Conservation (phyloP, 139 green algal genomes). For the Volvox reticuliferus region DNA sequence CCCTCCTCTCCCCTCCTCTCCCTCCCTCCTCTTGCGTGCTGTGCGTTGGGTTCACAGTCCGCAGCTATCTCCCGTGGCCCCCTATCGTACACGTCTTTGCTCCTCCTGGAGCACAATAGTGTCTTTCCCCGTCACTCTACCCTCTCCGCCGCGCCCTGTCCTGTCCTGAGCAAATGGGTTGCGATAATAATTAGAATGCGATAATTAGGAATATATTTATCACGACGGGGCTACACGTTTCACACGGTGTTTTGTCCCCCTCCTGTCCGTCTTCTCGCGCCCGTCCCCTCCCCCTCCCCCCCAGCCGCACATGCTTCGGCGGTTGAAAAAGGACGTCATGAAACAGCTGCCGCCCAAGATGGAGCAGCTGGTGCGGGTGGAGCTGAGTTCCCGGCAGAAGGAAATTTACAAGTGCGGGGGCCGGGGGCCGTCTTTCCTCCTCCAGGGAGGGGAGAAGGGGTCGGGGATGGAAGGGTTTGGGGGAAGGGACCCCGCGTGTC, state of each 20-base stretch:
- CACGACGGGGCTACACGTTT: too few species aligned
- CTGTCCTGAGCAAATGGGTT: too few species aligned
- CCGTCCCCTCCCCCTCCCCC: neutral
- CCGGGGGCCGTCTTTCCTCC: neutral
- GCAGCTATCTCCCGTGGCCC: too few species aligned
- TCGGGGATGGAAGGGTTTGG: neutral
- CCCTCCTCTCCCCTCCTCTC: neutral
- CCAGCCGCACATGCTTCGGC: slow-evolving; percentile 71
- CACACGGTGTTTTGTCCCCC: too few species aligned
- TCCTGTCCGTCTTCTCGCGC: too few species aligned
- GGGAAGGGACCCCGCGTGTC: neutral
- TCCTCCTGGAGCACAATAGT: too few species aligned
- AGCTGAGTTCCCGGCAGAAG: slow-evolving; percentile 68
- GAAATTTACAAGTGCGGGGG: slow-evolving; percentile 50
- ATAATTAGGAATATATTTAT: too few species aligned
- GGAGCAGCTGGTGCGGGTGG: slow-evolving; percentile 85
- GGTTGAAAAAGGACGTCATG: slow-evolving; percentile 88
- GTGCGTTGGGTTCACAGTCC: too few species aligned
- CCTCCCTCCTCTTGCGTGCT: too few species aligned
- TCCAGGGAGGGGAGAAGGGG: neutral
- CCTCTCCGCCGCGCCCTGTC: neutral
- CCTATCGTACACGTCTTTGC: too few species aligned
- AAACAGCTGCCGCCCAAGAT: slow-evolving; percentile 85
- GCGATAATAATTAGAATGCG: too few species aligned
- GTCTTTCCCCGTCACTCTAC: neutral